Conservation (phyloP, 306 rosid genomes). For the Vigna nakashimae region DNA sequence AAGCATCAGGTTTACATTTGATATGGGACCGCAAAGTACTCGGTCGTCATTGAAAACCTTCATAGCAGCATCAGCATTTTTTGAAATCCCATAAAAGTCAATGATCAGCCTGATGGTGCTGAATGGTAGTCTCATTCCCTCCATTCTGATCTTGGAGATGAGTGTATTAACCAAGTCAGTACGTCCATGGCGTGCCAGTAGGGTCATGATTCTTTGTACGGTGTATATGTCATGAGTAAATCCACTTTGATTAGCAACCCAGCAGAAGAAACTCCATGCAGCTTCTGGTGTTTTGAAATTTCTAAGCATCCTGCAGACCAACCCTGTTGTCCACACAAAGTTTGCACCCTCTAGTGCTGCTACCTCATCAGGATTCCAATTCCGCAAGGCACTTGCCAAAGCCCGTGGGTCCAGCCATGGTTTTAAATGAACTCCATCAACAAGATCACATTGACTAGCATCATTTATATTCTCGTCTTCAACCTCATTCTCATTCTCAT, state of each 20-base stretch:
- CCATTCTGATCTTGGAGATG: constrained; percentile 66
- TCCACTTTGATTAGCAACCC: constrained; percentile 79
- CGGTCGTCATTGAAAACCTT: constrained; percentile 69
- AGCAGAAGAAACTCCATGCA: constrained; percentile 86
- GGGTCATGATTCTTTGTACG: constrained; percentile 72
- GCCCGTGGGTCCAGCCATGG: constrained; percentile 86
- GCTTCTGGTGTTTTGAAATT: constrained; percentile 67
- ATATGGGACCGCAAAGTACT: constrained; percentile 65
- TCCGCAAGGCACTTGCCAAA: constrained; percentile 68
- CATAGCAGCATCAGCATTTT: constrained; percentile 80
- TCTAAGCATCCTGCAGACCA: constrained; percentile 80
- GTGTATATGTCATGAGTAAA: constrained; percentile 82
- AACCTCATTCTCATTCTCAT: constrained; percentile 39
- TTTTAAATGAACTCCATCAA: constrained; percentile 56
- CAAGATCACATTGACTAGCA: constrained; percentile 41
- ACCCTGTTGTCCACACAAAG: constrained; percentile 78
- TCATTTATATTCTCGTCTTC: constrained; percentile 39
- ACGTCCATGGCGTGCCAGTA: constrained; percentile 70
- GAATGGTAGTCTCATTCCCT: constrained; percentile 77
- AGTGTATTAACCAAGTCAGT: constrained; percentile 72
- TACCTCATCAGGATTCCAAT: constrained; percentile 73
- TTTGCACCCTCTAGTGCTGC: constrained; percentile 70
- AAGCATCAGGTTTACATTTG: constrained; percentile 68
- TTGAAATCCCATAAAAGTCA: constrained; percentile 79
- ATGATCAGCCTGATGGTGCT: constrained; percentile 74